Conservation (phyloP, 2,329 filamentous ascomycete genomes). For the Fusarium praegraminearum region DNA sequence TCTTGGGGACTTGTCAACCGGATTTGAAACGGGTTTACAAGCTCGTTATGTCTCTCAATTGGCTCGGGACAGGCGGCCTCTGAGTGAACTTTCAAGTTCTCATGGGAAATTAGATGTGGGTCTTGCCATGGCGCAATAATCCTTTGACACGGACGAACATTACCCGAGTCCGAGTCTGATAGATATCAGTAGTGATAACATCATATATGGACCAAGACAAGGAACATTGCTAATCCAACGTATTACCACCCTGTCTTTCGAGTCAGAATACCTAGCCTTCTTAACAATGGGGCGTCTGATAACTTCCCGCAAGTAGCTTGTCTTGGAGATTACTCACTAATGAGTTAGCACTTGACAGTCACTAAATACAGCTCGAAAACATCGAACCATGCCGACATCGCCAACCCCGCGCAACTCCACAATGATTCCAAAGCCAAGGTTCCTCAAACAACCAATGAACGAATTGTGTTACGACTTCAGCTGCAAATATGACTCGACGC, state of each 20-base stretch:
- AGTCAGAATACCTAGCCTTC: too few species aligned
- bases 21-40: constrained; percentile 3
- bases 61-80: constrained; percentile 30
- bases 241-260: too few species aligned
- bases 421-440: constrained; percentile 43
- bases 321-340: not conserved
- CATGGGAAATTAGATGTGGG: constrained; percentile 10
- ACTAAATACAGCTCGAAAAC: not conserved
- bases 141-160: not conserved
- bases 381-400: constrained; percentile 15
- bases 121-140: constrained; percentile 1
- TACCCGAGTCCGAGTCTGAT: constrained; percentile 9
- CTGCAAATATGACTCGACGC: constrained; percentile 14
- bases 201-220: not conserved
- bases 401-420: constrained; percentile 36
- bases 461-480: constrained; percentile 8
- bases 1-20: not conserved
- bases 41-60: not conserved
- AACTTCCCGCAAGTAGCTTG: not conserved
- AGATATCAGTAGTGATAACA: not conserved
- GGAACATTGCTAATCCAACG: too few species aligned
- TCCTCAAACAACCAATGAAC: constrained; percentile 12
- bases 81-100: constrained; percentile 11
- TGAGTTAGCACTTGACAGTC: not conserved
- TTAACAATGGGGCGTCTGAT: too few species aligned